phyloP scores from a whole-genome alignment of 1,284 basidiomycete species.

The Ceratobasidium sp. region DNA sequence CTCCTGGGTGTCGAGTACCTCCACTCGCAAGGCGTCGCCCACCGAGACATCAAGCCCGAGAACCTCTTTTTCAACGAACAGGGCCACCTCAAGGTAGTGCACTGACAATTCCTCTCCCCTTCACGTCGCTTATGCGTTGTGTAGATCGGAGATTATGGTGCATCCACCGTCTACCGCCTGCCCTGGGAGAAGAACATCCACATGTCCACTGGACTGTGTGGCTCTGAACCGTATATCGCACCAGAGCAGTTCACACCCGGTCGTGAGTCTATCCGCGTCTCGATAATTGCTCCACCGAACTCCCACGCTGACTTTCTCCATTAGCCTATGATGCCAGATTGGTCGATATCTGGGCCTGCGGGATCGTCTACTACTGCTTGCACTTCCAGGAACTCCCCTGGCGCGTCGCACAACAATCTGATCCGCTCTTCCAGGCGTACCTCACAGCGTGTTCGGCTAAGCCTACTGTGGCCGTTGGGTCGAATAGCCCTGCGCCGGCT shows the following conservation, averaged over 20 bases:
- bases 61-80: slow-evolving; percentile 94
- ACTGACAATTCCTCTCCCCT: slow-evolving; percentile 39
- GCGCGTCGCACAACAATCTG: slow-evolving; percentile 90
- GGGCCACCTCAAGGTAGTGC: slow-evolving; percentile 88
- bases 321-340: slow-evolving; percentile 96
- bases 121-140: slow-evolving; percentile 47
- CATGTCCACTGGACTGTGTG: slow-evolving; percentile 96
- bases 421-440: slow-evolving; percentile 87
- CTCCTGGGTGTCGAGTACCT: slow-evolving; percentile 88
- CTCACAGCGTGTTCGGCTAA: slow-evolving; percentile 66
- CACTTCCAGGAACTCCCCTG: slow-evolving; percentile 97
- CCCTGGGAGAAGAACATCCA: slow-evolving; percentile 99
- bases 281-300: neutral
- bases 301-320: slow-evolving; percentile 43
- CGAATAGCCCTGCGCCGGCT: slow-evolving; percentile 47
- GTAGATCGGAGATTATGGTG: slow-evolving; percentile 98
- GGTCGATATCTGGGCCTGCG: slow-evolving; percentile 98
- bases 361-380: slow-evolving; percentile 97
- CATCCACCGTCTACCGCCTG: slow-evolving; percentile 96
- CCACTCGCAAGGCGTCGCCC: slow-evolving; percentile 95
- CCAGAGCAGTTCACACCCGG: slow-evolving; percentile 97
- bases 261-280: slow-evolving; percentile 87
- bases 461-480: slow-evolving; percentile 26
- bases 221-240: slow-evolving; percentile 98
- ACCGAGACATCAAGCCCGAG: slow-evolving; percentile 98